These are phyloP conservation scores for Talaromyces albobiverticillius DNA, from an alignment of 2,329 filamentous ascomycete species.

Conservation along the genomic window DNA sequence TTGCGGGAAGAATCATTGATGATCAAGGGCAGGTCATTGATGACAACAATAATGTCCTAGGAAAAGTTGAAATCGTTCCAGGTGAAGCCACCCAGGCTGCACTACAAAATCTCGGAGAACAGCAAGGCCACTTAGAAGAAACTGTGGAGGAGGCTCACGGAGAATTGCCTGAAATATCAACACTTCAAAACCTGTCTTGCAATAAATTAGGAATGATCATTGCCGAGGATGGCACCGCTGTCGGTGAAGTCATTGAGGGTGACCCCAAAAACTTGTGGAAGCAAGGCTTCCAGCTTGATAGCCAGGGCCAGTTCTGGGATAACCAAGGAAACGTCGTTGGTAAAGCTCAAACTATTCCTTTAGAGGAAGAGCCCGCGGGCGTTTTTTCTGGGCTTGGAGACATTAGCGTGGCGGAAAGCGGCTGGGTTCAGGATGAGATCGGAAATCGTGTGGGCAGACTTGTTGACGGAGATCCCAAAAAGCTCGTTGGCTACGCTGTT, in stretches of 20 bases:
- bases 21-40: conserved; percentile 44
- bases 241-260: conserved; percentile 60
- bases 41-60: conserved; percentile 31
- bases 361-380: conserved; percentile 38
- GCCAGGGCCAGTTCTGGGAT: conserved; percentile 63
- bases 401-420: conserved; percentile 46
- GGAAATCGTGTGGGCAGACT: conserved; percentile 50
- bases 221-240: conserved; percentile 43
- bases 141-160: conserved; percentile 28
- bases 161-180: conserved; percentile 21
- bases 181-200: conserved; percentile 37
- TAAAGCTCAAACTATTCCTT: conserved; percentile 49
- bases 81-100: conserved; percentile 13
- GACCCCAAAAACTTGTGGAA: conserved; percentile 60
- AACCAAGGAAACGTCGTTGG: conserved; percentile 63
- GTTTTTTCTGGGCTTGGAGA: conserved; percentile 47
- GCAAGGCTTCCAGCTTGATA: conserved; percentile 45
- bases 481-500: conserved; percentile 57
- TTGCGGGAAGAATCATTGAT: conserved; percentile 39
- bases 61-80: conserved; percentile 22
- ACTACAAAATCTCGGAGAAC: conserved; percentile 22
- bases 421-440: conserved; percentile 49
- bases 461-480: conserved; percentile 58
- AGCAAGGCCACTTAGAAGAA: no score
- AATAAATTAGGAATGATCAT: conserved; percentile 46